These are phyloP conservation scores for Coemansia sp. DNA, from an alignment of 192 early-diverging fungal genomes.

Conservation along the genomic window DNA sequence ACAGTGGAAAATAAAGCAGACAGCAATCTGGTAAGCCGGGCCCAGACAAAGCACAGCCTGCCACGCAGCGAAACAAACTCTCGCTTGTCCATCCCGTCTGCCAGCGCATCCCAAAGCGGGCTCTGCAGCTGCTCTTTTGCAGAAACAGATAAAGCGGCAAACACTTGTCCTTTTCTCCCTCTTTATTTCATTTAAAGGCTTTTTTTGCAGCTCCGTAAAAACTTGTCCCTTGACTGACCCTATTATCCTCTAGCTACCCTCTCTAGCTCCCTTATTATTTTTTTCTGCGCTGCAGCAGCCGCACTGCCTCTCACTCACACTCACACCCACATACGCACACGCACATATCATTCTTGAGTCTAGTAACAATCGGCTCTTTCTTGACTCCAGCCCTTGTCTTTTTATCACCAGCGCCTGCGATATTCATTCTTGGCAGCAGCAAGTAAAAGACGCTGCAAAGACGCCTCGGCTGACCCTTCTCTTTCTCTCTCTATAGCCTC, in stretches of 20 bases:
- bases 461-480: neutral
- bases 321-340: neutral
- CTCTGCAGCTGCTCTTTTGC: neutral
- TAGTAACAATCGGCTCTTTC: neutral
- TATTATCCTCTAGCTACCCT: neutral
- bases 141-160: neutral
- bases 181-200: neutral
- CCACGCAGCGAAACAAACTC: neutral
- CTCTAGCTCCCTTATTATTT: neutral
- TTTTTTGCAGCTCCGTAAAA: constrained; percentile 3
- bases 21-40: neutral
- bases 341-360: neutral
- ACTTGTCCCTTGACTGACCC: neutral
- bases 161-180: neutral
- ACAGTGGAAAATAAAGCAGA: neutral
- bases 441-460: neutral
- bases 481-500: neutral
- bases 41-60: neutral
- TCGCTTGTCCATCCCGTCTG: neutral
- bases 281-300: neutral
- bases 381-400: neutral
- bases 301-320: neutral
- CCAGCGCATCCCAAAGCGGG: neutral
- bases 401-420: neutral
- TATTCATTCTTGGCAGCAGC: neutral